Percentiles rank a stretch among this genome's conserved stretches.
phyloP scores from a whole-genome alignment of 768 basidiomycete genomes.

The Hebeloma cylindrosporum region DNA sequence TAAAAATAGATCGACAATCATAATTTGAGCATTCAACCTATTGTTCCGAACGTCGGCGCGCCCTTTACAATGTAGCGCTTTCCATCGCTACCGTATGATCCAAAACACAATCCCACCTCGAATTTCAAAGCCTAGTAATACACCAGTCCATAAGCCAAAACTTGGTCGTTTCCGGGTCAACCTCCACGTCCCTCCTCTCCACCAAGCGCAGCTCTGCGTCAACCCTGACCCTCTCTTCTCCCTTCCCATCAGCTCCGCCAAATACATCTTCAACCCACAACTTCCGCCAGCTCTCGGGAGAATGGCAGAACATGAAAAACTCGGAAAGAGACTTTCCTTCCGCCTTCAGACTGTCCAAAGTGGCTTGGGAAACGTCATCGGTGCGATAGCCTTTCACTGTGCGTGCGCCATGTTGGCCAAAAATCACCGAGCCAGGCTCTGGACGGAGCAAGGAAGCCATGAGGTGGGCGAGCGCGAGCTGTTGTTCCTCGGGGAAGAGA shows the following conservation, averaged over 20 bases:
- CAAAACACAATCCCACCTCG: not conserved
- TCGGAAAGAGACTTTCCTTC: not conserved
- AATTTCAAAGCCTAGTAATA: slow-evolving; percentile 11
- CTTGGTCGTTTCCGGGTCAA: not conserved
- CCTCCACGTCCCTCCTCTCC: slow-evolving; percentile 2
- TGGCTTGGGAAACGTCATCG: not conserved
- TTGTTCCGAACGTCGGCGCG: too few relatives aligned
- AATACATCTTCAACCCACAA: slow-evolving; percentile 39
- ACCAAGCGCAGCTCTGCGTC: slow-evolving; percentile 12
- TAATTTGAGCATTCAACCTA: too few relatives aligned
- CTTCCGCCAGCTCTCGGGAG: slow-evolving; percentile 34
- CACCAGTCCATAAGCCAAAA: slow-evolving; percentile 19
- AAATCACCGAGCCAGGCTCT: slow-evolving; percentile 32
- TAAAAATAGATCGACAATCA: too few relatives aligned
- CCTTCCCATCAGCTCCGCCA: slow-evolving; percentile 7
- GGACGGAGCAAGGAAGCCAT: slow-evolving; percentile 35
- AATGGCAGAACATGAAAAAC: slow-evolving; percentile 38
- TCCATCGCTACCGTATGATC: too few relatives aligned
- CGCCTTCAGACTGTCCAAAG: not conserved
- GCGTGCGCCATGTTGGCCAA: slow-evolving; percentile 38
- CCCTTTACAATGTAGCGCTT: too few relatives aligned
- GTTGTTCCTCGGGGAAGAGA: slow-evolving; percentile 34
- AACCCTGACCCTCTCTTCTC: slow-evolving; percentile 14
- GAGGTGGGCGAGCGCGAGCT: slow-evolving; percentile 28
- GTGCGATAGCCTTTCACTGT: slow-evolving; percentile 30